Base-by-base conservation (phyloP, 225 moss, liverwort and hornwort species). In the Bryoerythrophyllum caledonicum region DNA sequence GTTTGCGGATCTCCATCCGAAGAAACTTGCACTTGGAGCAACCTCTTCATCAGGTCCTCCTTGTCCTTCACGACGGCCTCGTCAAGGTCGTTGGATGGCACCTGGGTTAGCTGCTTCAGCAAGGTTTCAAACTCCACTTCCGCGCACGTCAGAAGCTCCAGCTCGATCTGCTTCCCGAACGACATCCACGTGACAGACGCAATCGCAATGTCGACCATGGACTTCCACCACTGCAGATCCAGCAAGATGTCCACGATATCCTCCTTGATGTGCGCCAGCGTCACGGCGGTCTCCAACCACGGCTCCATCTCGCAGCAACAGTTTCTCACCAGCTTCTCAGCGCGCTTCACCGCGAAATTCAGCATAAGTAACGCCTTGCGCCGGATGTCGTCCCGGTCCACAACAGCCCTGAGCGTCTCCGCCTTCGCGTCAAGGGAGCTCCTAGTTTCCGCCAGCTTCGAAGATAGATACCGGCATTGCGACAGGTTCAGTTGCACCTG, bases 211-310 rank as follows among this genome's bases (percentile, higher is more conserved):
- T 44, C 71, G 65, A 82, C 64, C 77, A 82, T 67, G 7, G 77
- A 80, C 65, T 70, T 68, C 83, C 82, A 86, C 77, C 80, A 80
- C 5, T 62, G 30, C 62, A 82, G n/a, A 69, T 86, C 86, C n/a
- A 80, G 71, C 57, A 86, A 56, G 9, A 77, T 82, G 58, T 80
- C 62, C 34, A 82, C 44, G 5, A 86, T 63, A 2, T 80, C 71
- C 43, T 82, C 80, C 12, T 28, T 82, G 26, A 82, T 74, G 0
- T 74, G 54, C 15, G 11, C 1, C 3, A 77, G 23, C 0, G 82
- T 80, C 28, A 80, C 52, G 19, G 79, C 82, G 2, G 77, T 43
- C 44, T 79, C 74, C 53, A 80, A 48, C 80, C 76, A 86, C 7
- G 76, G 32, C 28, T 75, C 21, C 20, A 46, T 1, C 57, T 82